Percentiles rank a stretch among this genome's conserved stretches.
These are phyloP conservation scores for Linnemannia elongata DNA, from an alignment of 192 early-diverging fungal genomes.

Conservation along the genomic window DNA sequence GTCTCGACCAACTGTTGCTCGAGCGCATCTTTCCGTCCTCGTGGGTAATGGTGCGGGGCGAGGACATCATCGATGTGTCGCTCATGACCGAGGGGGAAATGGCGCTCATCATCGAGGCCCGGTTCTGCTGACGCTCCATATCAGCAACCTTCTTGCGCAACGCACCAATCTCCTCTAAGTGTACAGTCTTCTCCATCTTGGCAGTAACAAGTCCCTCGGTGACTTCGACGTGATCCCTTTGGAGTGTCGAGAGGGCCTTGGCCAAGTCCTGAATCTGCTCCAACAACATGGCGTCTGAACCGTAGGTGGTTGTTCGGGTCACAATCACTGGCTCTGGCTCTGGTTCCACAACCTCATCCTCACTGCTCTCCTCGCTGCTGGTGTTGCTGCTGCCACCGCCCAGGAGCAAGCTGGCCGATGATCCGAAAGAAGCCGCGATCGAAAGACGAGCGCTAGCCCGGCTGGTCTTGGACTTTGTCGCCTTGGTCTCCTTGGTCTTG, in stretches of 20 bases:
- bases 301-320: constrained; percentile 36
- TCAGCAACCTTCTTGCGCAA: constrained; percentile 62
- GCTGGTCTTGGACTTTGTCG: constrained; percentile 22
- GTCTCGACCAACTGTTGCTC: constrained; percentile 39
- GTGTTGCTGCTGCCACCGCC: constrained; percentile 4
- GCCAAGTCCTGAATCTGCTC: constrained; percentile 76
- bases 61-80: constrained; percentile 37
- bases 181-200: constrained; percentile 66
- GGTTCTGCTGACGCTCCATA: constrained; percentile 65
- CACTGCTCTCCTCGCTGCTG: neutral
- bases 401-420: constrained; percentile 29
- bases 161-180: constrained; percentile 64
- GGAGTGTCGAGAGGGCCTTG: constrained; percentile 69
- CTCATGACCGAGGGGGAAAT: constrained; percentile 48
- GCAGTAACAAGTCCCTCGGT: constrained; percentile 71
- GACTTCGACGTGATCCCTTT: constrained; percentile 77
- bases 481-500: constrained; percentile 9
- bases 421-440: constrained; percentile 50
- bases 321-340: constrained; percentile 24
- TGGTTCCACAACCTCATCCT: constrained; percentile 31
- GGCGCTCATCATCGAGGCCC: constrained; percentile 57
- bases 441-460: constrained; percentile 38
- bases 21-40: constrained; percentile 47
- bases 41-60: constrained; percentile 37
- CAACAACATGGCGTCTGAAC: constrained; percentile 66